Percentiles rank a stretch among this genome's conserved stretches.
These are phyloP conservation scores for Globisporangium ultimum DNA, from an alignment of 352 stramenopile genomes.

Conservation along the genomic window DNA sequence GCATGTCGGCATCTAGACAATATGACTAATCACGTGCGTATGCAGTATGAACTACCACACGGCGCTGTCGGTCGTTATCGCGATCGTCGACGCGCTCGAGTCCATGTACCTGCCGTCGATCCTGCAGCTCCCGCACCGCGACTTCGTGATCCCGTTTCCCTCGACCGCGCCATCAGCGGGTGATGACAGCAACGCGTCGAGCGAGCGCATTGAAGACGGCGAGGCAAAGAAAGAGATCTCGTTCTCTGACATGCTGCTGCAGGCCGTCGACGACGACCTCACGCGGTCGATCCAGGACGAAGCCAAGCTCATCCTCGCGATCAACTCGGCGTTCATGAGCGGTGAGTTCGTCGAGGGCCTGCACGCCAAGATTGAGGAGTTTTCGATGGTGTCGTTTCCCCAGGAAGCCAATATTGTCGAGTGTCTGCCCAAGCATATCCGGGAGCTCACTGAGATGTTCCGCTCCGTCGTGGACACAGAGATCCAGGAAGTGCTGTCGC, in stretches of 20 bases:
- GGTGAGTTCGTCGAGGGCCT: slow-evolving; percentile 66
- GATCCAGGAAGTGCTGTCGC: slow-evolving; percentile 56
- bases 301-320: slow-evolving; percentile 83
- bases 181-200: not conserved
- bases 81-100: slow-evolving; percentile 79
- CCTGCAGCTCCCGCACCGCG: slow-evolving; percentile 53
- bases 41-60: slow-evolving; percentile 81
- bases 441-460: slow-evolving; percentile 69
- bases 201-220: slow-evolving; percentile 6
- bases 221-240: slow-evolving; percentile 37
- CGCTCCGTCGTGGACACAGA: slow-evolving; percentile 70
- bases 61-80: slow-evolving; percentile 74
- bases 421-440: slow-evolving; percentile 68
- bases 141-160: slow-evolving; percentile 52
- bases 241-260: slow-evolving; percentile 78
- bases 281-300: slow-evolving; percentile 57
- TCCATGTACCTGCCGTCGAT: slow-evolving; percentile 78
- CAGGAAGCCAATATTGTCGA: slow-evolving; percentile 56
- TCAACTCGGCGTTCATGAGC: slow-evolving; percentile 83
- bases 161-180: not conserved
- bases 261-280: slow-evolving; percentile 78
- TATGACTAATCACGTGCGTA: not conserved
- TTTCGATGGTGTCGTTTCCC: slow-evolving; percentile 42
- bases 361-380: slow-evolving; percentile 56
- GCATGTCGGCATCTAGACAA: not conserved